phyloP scores from a whole-genome alignment of 2,329 filamentous ascomycete genomes.

The Fusarium sterilihyphosum region DNA sequence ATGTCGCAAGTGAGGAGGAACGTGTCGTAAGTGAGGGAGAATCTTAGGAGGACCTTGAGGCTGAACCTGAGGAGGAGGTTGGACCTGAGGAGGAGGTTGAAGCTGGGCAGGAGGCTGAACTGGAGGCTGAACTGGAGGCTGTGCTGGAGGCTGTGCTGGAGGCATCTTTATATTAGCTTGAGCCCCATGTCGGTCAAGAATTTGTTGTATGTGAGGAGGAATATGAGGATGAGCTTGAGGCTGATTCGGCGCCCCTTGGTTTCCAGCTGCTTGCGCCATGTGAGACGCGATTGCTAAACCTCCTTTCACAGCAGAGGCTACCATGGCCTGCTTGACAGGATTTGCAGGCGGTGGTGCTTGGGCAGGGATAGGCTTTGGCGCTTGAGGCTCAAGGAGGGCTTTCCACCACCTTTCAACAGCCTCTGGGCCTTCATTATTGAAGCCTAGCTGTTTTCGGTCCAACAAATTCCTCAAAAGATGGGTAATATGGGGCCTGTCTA shows the following conservation, averaged over 20 bases:
- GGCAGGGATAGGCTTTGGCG: not conserved
- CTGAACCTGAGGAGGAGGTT: not conserved
- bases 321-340: not conserved
- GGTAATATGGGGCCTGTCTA: conserved; percentile 40
- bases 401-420: conserved; percentile 35
- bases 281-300: not conserved
- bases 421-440: conserved; percentile 22
- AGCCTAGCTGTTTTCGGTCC: conserved; percentile 31
- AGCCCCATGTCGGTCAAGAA: not conserved
- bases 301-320: not conserved
- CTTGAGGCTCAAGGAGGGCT: conserved; percentile 2
- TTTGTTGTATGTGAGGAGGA: not conserved
- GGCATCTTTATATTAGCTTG: not conserved
- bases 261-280: not conserved
- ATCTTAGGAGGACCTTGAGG: not conserved
- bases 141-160: not conserved
- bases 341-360: not conserved
- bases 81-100: not conserved
- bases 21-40: not conserved
- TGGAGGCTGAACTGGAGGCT: too few species aligned
- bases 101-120: not conserved
- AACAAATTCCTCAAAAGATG: conserved; percentile 32
- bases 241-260: not conserved
- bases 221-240: not conserved
- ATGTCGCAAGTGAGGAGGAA: not conserved